These are phyloP conservation scores for Aspergillus sp. DNA, from an alignment of 2,329 filamentous ascomycete species.

Conservation along the genomic window DNA sequence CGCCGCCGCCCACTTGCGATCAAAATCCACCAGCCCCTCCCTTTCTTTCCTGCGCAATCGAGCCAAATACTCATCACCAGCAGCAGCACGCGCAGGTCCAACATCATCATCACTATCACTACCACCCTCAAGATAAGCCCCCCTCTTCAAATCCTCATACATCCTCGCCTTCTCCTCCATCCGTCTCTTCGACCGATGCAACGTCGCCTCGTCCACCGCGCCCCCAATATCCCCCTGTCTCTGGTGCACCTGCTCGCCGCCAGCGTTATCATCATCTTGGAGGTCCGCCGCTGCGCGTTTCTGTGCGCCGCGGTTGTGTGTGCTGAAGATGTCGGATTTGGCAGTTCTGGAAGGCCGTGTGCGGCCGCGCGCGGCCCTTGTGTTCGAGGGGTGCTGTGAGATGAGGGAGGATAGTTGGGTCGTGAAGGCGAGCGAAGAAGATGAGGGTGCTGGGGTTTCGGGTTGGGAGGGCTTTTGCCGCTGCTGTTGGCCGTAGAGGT, in stretches of 20 bases:
- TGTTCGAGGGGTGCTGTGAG: slow-evolving; percentile 43
- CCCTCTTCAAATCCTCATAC: slow-evolving; percentile 83
- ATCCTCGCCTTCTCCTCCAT: slow-evolving; percentile 86
- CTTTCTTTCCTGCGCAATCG: slow-evolving; percentile 52
- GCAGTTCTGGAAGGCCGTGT: slow-evolving; percentile 38
- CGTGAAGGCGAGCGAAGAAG: slow-evolving; percentile 75
- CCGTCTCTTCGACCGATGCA: slow-evolving; percentile 63
- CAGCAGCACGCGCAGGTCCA: slow-evolving; percentile 1
- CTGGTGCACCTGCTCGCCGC: slow-evolving; percentile 56
- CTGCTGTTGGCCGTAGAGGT: slow-evolving; percentile 66
- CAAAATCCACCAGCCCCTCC: slow-evolving; percentile 74
- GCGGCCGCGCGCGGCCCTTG: slow-evolving; percentile 32
- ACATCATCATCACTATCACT: slow-evolving; percentile 27
- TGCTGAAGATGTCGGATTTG: slow-evolving; percentile 62
- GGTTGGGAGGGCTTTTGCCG: slow-evolving; percentile 49
- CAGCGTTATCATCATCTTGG: slow-evolving; percentile 45
- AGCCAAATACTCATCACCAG: slow-evolving; percentile 37
- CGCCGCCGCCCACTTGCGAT: slow-evolving; percentile 83
- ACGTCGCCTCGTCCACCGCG: slow-evolving; percentile 46
- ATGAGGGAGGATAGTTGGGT: slow-evolving; percentile 79
- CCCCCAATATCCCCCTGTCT: slow-evolving; percentile 51
- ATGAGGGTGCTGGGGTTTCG: slow-evolving; percentile 52
- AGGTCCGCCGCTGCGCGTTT: slow-evolving; percentile 55
- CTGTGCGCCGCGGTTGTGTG: slow-evolving; percentile 54
- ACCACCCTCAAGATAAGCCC: slow-evolving; percentile 59